These are phyloP conservation scores for Solanum megistacrolobum DNA, from an alignment of 257 asterid genomes.

Conservation along the genomic window DNA sequence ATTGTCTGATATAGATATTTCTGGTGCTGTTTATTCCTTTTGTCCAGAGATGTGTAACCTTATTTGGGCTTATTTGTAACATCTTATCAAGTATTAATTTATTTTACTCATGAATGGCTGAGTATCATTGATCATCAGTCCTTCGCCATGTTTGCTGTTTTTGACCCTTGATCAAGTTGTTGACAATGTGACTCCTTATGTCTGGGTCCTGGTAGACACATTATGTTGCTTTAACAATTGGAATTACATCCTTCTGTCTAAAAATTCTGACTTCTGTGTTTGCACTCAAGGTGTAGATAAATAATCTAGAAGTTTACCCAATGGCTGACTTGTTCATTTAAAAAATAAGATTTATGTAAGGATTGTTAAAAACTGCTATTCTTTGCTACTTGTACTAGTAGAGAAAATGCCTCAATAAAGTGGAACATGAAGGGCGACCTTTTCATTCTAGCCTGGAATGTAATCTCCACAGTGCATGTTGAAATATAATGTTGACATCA, in stretches of 20 bases:
- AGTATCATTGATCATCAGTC: not conserved
- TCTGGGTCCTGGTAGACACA: not conserved
- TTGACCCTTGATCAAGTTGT: not conserved
- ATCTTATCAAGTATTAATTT: not conserved
- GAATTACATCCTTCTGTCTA: not conserved
- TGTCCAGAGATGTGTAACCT: not conserved
- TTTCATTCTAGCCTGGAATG: not conserved
- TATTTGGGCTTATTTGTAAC: not conserved
- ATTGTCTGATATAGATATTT: not conserved
- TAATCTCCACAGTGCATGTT: not conserved
- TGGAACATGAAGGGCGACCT: not conserved
- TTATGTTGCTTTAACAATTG: not conserved
- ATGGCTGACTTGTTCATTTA: not conserved
- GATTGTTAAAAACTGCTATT: not conserved
- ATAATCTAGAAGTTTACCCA: not conserved
- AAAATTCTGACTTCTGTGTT: not conserved
- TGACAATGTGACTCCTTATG: not conserved
- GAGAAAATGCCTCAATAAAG: not conserved
- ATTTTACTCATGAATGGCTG: not conserved
- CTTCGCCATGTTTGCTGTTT: not conserved
- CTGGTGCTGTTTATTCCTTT: not conserved
- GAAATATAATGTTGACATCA: not conserved
- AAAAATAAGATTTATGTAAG: not conserved
- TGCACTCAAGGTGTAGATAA: not conserved
- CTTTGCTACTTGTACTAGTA: not conserved